Evolutionary conservation across 306 rosid genomes (phyloP), one percentile per base, ranked within the genome.

Genomic region (Cucumis cinereus): DNA sequence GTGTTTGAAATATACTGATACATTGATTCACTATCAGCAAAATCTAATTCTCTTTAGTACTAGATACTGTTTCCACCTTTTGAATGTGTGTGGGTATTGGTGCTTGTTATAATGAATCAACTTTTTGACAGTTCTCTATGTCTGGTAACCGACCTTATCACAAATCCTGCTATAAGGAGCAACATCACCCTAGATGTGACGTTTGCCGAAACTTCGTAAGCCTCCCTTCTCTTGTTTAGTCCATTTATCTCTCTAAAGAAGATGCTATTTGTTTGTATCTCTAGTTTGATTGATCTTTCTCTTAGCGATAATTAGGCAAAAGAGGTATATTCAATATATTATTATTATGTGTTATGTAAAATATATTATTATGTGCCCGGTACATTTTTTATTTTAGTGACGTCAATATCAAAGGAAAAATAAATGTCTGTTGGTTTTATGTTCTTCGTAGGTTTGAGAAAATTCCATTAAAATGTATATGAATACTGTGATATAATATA

Each of bases 121-220:
- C 36, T 75, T 71, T 73, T 74, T 81, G 71, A 59, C 92, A 95
- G 98, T 95, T 82, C 85, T 90, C 99, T 38, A 83, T 95, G 90
- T 90, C 93, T 30, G 88, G 84, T 49, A 86, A 85, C 62, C 93
- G 77, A 52, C 96, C 93, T 68, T 91, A 89, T 83, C 97, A 94
- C 83, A 89, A 91, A 84, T 87, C 91, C 57, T 94, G 98, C 87
- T 94, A 88, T 77, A 92, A 89, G 84, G 97, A 87, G 89, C 85
- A 87, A 81, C 87, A 90, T 85, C 99, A 92, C 81, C 99, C 99
- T 23, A 88, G 75, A 88, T 95, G 99, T 81, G 97, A 95, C 84
- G 98, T 95, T 82, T 95, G 99, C 81, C 86, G 47, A 53, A 92
- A 62, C 83, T 95, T 86, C 52, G 99, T 95, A 81, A 88, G 99